These are phyloP conservation scores for Linderniella brevidens DNA, from an alignment of 257 asterid species.

Conservation along the genomic window DNA sequence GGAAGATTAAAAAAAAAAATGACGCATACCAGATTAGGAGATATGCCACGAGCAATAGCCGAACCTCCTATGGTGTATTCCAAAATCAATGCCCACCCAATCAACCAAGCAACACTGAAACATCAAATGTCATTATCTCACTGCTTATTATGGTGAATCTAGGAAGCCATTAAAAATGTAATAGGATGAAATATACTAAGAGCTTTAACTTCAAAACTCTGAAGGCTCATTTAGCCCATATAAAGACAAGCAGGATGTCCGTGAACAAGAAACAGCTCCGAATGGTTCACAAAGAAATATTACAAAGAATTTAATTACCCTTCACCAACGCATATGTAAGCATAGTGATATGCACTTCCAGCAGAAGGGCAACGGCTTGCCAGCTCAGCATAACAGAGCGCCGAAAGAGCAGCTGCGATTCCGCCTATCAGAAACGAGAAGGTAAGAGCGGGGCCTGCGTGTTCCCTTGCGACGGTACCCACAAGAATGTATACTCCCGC, in stretches of 20 bases:
- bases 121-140: background rate
- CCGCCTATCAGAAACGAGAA: conserved; percentile 86
- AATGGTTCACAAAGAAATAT: background rate
- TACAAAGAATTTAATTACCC: conserved; percentile 30
- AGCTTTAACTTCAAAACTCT: no score
- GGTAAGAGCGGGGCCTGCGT: conserved; percentile 83
- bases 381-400: conserved; percentile 87
- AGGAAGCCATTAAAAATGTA: no score
- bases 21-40: conserved; percentile 64
- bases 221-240: no score
- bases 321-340: conserved; percentile 91
- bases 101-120: conserved; percentile 87
- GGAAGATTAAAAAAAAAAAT: conserved; percentile 1
- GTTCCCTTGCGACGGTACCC: conserved; percentile 96
- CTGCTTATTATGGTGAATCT: no score
- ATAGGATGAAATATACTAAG: background rate
- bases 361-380: conserved; percentile 95
- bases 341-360: conserved; percentile 97
- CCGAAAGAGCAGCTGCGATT: conserved; percentile 94
- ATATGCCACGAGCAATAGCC: conserved; percentile 97
- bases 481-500: conserved; percentile 94
- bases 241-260: no score
- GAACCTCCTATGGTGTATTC: conserved; percentile 98
- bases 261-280: background rate
- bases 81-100: conserved; percentile 91